These are phyloP conservation scores for Yarrowia keelungensis DNA, from an alignment of 805 yeast species.

Conservation along the genomic window DNA sequence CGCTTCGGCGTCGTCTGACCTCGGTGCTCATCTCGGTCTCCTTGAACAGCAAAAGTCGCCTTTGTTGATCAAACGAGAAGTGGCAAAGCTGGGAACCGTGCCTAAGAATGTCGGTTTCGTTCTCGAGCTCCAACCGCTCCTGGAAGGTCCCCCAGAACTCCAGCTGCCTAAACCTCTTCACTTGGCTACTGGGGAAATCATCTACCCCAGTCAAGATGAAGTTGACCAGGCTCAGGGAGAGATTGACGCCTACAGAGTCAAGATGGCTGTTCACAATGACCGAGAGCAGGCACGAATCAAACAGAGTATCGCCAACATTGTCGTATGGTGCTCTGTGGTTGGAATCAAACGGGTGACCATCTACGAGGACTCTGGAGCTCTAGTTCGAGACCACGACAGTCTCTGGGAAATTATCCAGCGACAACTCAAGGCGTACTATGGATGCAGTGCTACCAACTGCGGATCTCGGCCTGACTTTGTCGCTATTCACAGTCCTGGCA, in stretches of 20 bases:
- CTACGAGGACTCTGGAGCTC: constrained; percentile 37
- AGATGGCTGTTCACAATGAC: constrained; percentile 38
- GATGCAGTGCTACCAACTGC: constrained; percentile 21
- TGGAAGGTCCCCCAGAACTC: constrained; percentile 28
- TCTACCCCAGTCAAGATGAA: constrained; percentile 34
- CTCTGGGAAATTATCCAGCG: constrained; percentile 36
- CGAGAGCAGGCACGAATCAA: constrained; percentile 31
- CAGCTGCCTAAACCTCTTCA: not conserved
- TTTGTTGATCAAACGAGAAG: constrained; percentile 21
- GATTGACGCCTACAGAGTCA: constrained; percentile 18
- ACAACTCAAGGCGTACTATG: constrained; percentile 25
- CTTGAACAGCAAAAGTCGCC: constrained; percentile 23
- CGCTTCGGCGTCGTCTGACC: constrained; percentile 14
- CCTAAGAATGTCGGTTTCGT: constrained; percentile 28
- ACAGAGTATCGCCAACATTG: constrained; percentile 38
- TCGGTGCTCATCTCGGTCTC: constrained; percentile 24
- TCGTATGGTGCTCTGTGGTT: constrained; percentile 38
- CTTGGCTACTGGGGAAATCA: constrained; percentile 36
- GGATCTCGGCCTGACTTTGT: constrained; percentile 28
- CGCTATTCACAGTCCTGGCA: constrained; percentile 18
- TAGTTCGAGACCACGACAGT: constrained; percentile 13
- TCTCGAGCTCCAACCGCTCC: constrained; percentile 14
- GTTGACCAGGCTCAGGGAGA: constrained; percentile 26
- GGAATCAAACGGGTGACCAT: constrained; percentile 33
- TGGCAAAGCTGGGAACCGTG: constrained; percentile 16